phyloP scores from a whole-genome alignment of 257 asterid species.

The Solanum chiquidenum region DNA sequence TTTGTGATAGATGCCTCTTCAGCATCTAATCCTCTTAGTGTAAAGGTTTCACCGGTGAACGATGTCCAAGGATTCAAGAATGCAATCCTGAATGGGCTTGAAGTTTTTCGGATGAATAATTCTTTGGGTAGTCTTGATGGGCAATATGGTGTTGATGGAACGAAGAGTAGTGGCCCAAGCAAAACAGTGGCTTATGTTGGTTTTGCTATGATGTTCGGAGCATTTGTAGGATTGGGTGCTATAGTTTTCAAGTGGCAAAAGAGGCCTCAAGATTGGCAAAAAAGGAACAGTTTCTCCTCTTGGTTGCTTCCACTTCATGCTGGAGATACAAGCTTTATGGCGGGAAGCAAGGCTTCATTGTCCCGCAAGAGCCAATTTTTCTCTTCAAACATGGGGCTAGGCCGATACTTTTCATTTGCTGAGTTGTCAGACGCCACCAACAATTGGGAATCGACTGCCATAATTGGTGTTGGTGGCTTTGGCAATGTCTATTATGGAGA shows the following conservation, averaged over 20 bases:
- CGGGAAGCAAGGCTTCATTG: slow-evolving; percentile 28
- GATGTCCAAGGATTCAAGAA: slow-evolving; percentile 23
- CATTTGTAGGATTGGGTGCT: slow-evolving; percentile 79
- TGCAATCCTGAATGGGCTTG: slow-evolving; percentile 35
- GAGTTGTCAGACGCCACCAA: slow-evolving; percentile 72
- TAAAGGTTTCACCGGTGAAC: slow-evolving; percentile 30
- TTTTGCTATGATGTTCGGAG: slow-evolving; percentile 94
- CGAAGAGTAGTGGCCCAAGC: slow-evolving; percentile 9
- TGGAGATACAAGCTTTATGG: slow-evolving; percentile 39
- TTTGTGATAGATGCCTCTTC: slow-evolving; percentile 27
- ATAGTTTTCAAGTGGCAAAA: slow-evolving; percentile 93
- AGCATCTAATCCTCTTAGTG: slow-evolving; percentile 13
- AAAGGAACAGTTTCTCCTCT: slow-evolving; percentile 71
- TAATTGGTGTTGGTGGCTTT: slow-evolving; percentile 86
- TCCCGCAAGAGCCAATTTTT: slow-evolving; percentile 43
- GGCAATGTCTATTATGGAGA: slow-evolving; percentile 71
- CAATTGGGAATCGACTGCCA: slow-evolving; percentile 53
- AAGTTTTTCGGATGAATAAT: slow-evolving; percentile 29
- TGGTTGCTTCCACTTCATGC: slow-evolving; percentile 78
- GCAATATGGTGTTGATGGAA: slow-evolving; percentile 28
- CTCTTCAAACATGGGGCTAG: slow-evolving; percentile 36
- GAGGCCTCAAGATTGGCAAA: slow-evolving; percentile 85
- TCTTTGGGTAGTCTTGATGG: slow-evolving; percentile 38
- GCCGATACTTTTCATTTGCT: slow-evolving; percentile 34
- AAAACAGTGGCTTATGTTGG: slow-evolving; percentile 79